Evolutionary conservation across 2,329 filamentous ascomycete species (phyloP).

Genomic region (Aureobasidium subglaciale): DNA sequence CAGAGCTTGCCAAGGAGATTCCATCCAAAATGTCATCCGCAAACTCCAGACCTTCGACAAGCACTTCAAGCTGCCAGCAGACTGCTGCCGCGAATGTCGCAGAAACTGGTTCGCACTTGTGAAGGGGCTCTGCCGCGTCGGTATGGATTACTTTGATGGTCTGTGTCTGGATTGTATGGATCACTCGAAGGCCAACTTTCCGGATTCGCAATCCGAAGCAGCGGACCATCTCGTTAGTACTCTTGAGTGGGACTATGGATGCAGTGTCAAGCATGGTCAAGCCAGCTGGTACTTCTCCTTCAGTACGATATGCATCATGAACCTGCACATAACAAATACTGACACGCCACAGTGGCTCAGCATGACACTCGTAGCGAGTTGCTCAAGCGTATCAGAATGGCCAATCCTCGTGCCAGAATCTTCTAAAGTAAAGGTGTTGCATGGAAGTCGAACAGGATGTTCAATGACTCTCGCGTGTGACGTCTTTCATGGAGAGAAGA

Average conservation of each 20-base stretch:
- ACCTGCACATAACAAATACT: not conserved
- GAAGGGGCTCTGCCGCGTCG: no score
- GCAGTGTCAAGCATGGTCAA: constrained; percentile 24
- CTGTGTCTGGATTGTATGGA: constrained; percentile 30
- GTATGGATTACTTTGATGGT: constrained; percentile 26
- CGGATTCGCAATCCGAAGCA: constrained; percentile 21
- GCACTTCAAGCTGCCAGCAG: not conserved
- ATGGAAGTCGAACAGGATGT: not conserved
- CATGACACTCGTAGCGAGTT: not conserved
- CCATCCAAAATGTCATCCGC: not conserved
- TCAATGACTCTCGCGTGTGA: no score
- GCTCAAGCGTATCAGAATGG: not conserved
- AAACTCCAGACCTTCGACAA: not conserved
- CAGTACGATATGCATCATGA: not conserved
- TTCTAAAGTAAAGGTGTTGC: not conserved
- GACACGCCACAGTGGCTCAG: not conserved
- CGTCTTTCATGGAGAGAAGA: no score
- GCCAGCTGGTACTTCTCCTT: constrained; percentile 28
- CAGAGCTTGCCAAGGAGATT: not conserved
- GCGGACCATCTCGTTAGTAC: constrained; percentile 19
- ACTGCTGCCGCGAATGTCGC: not conserved
- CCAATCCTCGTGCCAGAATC: not conserved
- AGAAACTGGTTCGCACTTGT: not conserved
- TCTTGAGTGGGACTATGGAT: constrained; percentile 24
- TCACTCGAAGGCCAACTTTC: constrained; percentile 14